Evolutionary conservation across 148 eudicot species (phyloP).

Genomic region (Silene uniflora): DNA sequence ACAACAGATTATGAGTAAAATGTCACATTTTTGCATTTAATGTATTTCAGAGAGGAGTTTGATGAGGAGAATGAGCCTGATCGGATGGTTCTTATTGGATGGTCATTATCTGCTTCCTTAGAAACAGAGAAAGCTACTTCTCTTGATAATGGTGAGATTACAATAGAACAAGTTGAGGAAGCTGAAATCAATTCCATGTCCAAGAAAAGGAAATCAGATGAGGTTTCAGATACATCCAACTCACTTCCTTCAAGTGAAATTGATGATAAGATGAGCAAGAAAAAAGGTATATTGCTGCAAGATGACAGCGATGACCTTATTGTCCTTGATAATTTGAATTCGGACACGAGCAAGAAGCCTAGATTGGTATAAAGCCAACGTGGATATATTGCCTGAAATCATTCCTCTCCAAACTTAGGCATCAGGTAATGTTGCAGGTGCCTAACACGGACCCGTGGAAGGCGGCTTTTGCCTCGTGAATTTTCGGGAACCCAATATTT

Average conservation of each 20-base stretch:
- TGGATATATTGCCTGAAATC: not conserved
- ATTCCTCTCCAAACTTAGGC: not conserved
- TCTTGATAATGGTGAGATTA: slow-evolving; percentile 52
- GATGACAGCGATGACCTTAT: slow-evolving; percentile 46
- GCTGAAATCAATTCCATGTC: slow-evolving; percentile 30
- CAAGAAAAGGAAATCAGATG: slow-evolving; percentile 71
- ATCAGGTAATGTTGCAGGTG: not conserved
- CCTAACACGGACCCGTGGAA: not conserved
- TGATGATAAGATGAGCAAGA: slow-evolving; percentile 27
- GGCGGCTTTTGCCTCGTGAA: not conserved
- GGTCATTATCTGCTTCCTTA: slow-evolving; percentile 50
- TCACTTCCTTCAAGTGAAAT: slow-evolving; percentile 18
- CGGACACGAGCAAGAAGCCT: slow-evolving; percentile 32
- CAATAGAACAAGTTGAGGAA: slow-evolving; percentile 38
- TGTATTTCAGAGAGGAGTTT: slow-evolving; percentile 70
- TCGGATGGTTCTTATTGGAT: slow-evolving; percentile 89
- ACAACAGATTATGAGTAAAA: too few relatives aligned
- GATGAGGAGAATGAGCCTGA: slow-evolving; percentile 98
- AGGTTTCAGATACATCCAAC: slow-evolving; percentile 28
- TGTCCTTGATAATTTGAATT: slow-evolving; percentile 48
- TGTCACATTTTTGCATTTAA: not conserved
- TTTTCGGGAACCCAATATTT: not conserved
- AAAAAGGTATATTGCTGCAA: slow-evolving; percentile 40
- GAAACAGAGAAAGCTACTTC: slow-evolving; percentile 41
- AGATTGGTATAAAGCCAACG: slow-evolving; percentile 26